phyloP scores from a whole-genome alignment of 257 asterid genomes.

The Capsicum pubescens region DNA sequence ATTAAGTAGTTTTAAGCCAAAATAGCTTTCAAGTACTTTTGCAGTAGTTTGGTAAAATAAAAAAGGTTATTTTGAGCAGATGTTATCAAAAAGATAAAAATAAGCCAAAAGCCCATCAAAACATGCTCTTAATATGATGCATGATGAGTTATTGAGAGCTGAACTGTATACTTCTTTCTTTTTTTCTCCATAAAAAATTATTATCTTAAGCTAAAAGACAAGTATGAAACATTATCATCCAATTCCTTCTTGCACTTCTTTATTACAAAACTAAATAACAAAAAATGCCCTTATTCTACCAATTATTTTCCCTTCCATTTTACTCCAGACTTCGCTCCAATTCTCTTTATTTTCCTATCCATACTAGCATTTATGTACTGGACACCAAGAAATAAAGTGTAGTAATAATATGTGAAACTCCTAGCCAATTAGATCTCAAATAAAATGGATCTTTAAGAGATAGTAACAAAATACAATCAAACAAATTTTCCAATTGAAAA shows the following conservation, averaged over 20 bases:
- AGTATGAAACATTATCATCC: too few relatives aligned
- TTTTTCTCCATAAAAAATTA: background rate
- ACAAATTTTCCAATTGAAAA: background rate
- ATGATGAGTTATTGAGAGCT: background rate
- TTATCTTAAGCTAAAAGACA: background rate
- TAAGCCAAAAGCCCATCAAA: too few relatives aligned
- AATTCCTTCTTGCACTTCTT: background rate
- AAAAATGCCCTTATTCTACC: background rate
- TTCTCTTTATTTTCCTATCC: background rate
- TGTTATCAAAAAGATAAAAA: too few relatives aligned
- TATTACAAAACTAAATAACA: background rate
- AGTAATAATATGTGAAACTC: background rate
- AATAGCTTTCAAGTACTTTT: too few relatives aligned
- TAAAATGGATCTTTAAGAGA: background rate
- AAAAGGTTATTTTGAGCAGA: too few relatives aligned
- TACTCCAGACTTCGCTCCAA: background rate
- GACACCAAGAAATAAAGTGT: background rate
- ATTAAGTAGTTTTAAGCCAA: too few relatives aligned
- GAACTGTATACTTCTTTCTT: background rate
- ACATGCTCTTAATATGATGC: too few relatives aligned
- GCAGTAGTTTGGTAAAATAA: too few relatives aligned
- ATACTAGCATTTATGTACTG: background rate
- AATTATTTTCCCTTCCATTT: background rate
- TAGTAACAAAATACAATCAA: background rate
- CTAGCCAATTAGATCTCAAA: background rate